These are phyloP conservation scores for Pseudohalonectria lignicola DNA, from an alignment of 2,329 filamentous ascomycete species.

Conservation along the genomic window DNA sequence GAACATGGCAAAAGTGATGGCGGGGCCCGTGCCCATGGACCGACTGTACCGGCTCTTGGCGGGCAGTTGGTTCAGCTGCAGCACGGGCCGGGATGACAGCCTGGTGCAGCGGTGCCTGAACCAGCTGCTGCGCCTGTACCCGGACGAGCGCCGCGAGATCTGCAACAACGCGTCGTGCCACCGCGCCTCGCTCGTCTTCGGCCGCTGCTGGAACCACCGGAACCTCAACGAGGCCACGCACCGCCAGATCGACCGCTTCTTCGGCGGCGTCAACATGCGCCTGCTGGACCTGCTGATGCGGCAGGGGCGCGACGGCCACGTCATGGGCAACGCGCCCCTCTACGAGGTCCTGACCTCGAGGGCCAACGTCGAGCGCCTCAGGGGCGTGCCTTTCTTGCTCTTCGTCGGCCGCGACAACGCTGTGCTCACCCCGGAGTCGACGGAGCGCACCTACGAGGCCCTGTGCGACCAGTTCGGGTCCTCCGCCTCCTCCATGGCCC, in stretches of 20 bases:
- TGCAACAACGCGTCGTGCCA: constrained; percentile 54
- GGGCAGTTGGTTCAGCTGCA: constrained; percentile 45
- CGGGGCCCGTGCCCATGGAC: constrained; percentile 36
- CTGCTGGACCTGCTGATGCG: constrained; percentile 44
- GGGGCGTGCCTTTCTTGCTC: constrained; percentile 41
- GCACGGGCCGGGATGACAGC: constrained; percentile 31
- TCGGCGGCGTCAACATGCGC: constrained; percentile 52
- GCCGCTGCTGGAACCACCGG: constrained; percentile 51
- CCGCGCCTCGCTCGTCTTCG: constrained; percentile 47
- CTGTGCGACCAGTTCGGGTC: constrained; percentile 40
- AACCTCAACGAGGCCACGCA: constrained; percentile 59
- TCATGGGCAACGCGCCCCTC: constrained; percentile 38
- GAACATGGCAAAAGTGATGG: constrained; percentile 45
- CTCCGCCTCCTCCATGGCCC: not conserved
- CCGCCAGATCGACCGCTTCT: constrained; percentile 47
- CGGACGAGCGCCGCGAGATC: constrained; percentile 40
- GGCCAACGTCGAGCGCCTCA: constrained; percentile 37
- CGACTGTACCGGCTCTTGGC: constrained; percentile 32
- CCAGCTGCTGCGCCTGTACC: constrained; percentile 46
- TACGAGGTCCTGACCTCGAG: constrained; percentile 34
- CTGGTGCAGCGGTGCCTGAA: constrained; percentile 39
- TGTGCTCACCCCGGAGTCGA: constrained; percentile 41
- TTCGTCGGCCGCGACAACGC: constrained; percentile 46
- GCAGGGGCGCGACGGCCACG: constrained; percentile 38
- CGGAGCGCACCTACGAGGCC: constrained; percentile 39